These are phyloP conservation scores for Zea luxurians DNA, from an alignment of 176 grass and related monocot species.

Conservation along the genomic window DNA sequence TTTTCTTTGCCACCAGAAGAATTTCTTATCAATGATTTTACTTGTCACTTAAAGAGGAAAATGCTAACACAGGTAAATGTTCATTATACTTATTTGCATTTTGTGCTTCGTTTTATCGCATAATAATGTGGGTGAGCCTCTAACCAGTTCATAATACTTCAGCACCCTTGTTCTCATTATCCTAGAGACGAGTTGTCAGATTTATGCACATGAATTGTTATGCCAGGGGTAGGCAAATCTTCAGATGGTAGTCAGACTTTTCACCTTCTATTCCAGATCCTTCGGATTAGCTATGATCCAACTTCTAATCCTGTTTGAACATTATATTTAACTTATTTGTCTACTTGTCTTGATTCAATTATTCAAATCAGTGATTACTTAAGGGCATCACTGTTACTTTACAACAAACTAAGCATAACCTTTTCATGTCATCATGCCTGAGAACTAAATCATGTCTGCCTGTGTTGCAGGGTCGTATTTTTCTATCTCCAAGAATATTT, in stretches of 20 bases:
- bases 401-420: background rate
- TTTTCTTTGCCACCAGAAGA: slow-evolving; percentile 87
- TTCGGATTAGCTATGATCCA: background rate
- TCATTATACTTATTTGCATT: slow-evolving; percentile 1
- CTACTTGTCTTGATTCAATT: background rate
- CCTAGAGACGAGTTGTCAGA: slow-evolving; percentile 10
- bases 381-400: background rate
- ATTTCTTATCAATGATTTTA: slow-evolving; percentile 99
- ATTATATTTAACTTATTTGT: background rate
- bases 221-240: background rate
- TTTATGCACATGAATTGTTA: background rate
- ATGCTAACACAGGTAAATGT: slow-evolving; percentile 72
- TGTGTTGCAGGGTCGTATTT: slow-evolving; percentile 78
- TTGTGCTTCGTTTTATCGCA: background rate
- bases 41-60: slow-evolving; percentile 95
- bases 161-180: background rate
- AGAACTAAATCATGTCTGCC: slow-evolving; percentile 18
- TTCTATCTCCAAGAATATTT: slow-evolving; percentile 96
- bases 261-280: background rate
- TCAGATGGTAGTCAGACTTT: background rate
- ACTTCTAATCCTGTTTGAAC: slow-evolving; percentile 4
- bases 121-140: background rate
- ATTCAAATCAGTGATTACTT: background rate
- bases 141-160: slow-evolving; percentile 13
- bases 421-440: background rate